These are phyloP conservation scores for Mortierella polycephala DNA, from an alignment of 371 early-diverging fungal genomes.

Conservation along the genomic window DNA sequence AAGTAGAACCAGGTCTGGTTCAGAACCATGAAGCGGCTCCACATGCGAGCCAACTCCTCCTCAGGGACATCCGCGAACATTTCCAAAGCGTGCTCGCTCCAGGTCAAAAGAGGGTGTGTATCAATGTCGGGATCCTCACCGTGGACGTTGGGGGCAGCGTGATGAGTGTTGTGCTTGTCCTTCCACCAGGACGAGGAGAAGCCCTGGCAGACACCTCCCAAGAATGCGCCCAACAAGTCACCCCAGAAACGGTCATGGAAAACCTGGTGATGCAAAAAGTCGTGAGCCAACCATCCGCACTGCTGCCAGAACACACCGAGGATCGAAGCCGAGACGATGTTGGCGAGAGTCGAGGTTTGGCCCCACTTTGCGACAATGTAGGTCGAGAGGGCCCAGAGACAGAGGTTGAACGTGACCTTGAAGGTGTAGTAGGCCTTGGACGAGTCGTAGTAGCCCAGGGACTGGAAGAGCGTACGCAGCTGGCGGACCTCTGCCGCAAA, in stretches of 20 bases:
- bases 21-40: slow-evolving; percentile 77
- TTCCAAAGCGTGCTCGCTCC: slow-evolving; percentile 86
- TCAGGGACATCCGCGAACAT: slow-evolving; percentile 76
- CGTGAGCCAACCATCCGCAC: slow-evolving; percentile 90
- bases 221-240: slow-evolving; percentile 72
- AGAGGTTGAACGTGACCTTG: slow-evolving; percentile 70
- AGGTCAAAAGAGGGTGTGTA: slow-evolving; percentile 85
- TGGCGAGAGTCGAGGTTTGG: slow-evolving; percentile 58
- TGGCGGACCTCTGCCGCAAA: slow-evolving; percentile 69
- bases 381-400: slow-evolving; percentile 64
- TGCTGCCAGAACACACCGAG: slow-evolving; percentile 90
- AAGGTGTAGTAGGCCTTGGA: slow-evolving; percentile 74
- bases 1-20: slow-evolving; percentile 85
- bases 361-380: slow-evolving; percentile 65
- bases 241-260: slow-evolving; percentile 76
- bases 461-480: slow-evolving; percentile 66
- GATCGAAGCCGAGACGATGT: slow-evolving; percentile 64
- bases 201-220: slow-evolving; percentile 85
- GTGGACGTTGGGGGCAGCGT: slow-evolving; percentile 86
- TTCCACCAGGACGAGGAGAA: slow-evolving; percentile 88
- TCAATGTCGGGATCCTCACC: slow-evolving; percentile 89
- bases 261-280: slow-evolving; percentile 88
- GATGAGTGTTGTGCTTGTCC: slow-evolving; percentile 93
- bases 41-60: slow-evolving; percentile 60
- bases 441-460: slow-evolving; percentile 76